phyloP scores from a whole-genome alignment of 75 land plant species.

The Selaginella moellendorffii region DNA sequence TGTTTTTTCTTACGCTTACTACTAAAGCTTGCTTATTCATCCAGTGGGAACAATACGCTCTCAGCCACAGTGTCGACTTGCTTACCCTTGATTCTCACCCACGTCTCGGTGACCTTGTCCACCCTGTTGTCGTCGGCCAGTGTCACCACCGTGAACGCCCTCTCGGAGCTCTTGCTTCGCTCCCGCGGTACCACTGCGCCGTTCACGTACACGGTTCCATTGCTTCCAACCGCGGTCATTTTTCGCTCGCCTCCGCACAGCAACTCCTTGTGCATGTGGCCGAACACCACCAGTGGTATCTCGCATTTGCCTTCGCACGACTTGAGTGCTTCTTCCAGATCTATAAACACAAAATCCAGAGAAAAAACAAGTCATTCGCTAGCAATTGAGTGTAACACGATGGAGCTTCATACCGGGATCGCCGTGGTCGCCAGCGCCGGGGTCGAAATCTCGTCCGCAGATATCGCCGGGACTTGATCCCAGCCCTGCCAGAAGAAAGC shows the following conservation, averaged over 20 bases:
- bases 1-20: no score
- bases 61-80: background rate
- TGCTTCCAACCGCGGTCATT: conserved; percentile 47
- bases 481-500: conserved; percentile 49
- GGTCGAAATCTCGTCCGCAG: conserved; percentile 78
- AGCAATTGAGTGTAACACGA: background rate
- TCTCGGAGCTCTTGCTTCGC: conserved; percentile 7
- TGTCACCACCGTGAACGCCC: conserved; percentile 41
- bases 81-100: conserved; percentile 39
- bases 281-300: conserved; percentile 80
- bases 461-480: conserved; percentile 70
- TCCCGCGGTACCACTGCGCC: conserved; percentile 91
- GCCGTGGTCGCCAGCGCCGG: conserved; percentile 68
- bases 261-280: conserved; percentile 85
- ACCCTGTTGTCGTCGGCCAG: conserved; percentile 25
- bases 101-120: conserved; percentile 37
- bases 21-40: no score
- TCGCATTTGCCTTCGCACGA: conserved; percentile 31
- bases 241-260: conserved; percentile 31
- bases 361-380: no score
- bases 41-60: background rate
- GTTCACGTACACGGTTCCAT: conserved; percentile 59
- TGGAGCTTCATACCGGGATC: conserved; percentile 57
- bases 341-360: conserved; percentile 24
- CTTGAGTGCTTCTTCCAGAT: conserved; percentile 63